Base-by-base conservation (phyloP, 148 eudicot genomes). In the Gaultheria prostrata region DNA sequence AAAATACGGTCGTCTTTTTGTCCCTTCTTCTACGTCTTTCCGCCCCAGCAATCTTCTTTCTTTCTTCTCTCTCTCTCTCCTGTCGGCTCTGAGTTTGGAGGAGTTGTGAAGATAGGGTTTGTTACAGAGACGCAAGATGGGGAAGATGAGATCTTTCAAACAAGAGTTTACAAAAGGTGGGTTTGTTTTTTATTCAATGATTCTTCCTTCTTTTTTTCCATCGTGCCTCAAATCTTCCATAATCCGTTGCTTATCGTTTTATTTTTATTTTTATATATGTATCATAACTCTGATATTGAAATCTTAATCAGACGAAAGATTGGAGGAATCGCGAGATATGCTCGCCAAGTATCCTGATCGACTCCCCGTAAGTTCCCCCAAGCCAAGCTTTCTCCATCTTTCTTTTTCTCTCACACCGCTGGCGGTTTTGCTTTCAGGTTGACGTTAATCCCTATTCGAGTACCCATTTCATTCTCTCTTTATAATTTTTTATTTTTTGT, bases 321-420 rank as follows among this genome's bases (percentile, higher is more conserved):
- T 69, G 56, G 74, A 81, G 73, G 98, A 95, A 84, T 92, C 98
- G 12, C 85, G 87, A 65, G 96, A 93, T 26, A 95, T 95, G 85
- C 86, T 95, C 76, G 94, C 95, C 86, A 95, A 89, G 71, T 95
- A 92, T 78, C 95, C 97, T 72, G 95, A 94, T 76, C 94, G 98
- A 30, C 74, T 95, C 8, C 98, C 98, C 18, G 98, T 95, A 82
- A 79, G 88, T 83, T 28, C 20, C 46, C 77, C 45, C 67, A 28
- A 10, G 2, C 70, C 13, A 56, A 18, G 43, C 51, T 5, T 79
- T 26, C 21, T 39, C 57, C 45, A 83, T 77, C 30, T 11, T 61
- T 48, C 49, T 26, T 76, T 46, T 33, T 82, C 24, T 80, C 8
- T 45, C 2, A 6, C 4, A 54, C 15, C 35, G 4, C 35, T 49